A percentile compares a stretch with the other conserved stretches of the same genome.
Evolutionary conservation across 2,329 filamentous ascomycete genomes (phyloP).

Genomic region (Didymella glomerata): DNA sequence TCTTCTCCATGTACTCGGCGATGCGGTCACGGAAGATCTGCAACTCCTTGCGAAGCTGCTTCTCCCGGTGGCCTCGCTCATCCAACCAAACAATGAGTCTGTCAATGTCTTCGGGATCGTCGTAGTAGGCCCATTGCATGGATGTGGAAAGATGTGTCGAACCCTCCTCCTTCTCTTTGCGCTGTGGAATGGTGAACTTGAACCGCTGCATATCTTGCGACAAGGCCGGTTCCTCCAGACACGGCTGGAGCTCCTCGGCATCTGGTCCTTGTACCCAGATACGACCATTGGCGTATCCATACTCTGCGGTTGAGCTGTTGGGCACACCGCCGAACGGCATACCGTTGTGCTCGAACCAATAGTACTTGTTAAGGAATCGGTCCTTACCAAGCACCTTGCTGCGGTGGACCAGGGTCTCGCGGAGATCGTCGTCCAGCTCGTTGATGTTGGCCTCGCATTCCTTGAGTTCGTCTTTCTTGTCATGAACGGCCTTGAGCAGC

Average conservation of each 20-base stretch:
- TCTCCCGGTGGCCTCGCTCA: conserved; percentile 82
- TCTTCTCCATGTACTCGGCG: conserved; percentile 78
- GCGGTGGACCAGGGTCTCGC: conserved; percentile 91
- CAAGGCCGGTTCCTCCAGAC: conserved; percentile 66
- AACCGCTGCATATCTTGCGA: conserved; percentile 80
- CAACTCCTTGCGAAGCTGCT: conserved; percentile 88
- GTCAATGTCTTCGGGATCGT: conserved; percentile 79
- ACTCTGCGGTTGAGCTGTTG: conserved; percentile 83
- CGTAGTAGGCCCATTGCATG: conserved; percentile 89
- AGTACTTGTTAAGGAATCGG: conserved; percentile 97
- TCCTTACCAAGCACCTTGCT: conserved; percentile 91
- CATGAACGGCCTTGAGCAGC: conserved; percentile 86
- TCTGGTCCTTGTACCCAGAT: conserved; percentile 97
- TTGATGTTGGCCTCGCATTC: conserved; percentile 86
- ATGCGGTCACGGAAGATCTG: conserved; percentile 79
- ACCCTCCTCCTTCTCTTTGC: conserved; percentile 87
- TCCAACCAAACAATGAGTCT: conserved; percentile 88
- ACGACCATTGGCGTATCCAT: conserved; percentile 91
- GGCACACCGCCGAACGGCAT: conserved; percentile 95
- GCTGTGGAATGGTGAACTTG: conserved; percentile 82
- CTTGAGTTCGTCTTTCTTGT: conserved; percentile 81
- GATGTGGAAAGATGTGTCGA: conserved; percentile 78
- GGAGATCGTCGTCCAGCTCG: conserved; percentile 86
- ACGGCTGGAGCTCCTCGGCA: conserved; percentile 74
- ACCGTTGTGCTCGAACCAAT: conserved; percentile 98